These are phyloP conservation scores for Fagopyrum homotropicum DNA, from an alignment of 148 eudicot genomes.

Conservation along the genomic window DNA sequence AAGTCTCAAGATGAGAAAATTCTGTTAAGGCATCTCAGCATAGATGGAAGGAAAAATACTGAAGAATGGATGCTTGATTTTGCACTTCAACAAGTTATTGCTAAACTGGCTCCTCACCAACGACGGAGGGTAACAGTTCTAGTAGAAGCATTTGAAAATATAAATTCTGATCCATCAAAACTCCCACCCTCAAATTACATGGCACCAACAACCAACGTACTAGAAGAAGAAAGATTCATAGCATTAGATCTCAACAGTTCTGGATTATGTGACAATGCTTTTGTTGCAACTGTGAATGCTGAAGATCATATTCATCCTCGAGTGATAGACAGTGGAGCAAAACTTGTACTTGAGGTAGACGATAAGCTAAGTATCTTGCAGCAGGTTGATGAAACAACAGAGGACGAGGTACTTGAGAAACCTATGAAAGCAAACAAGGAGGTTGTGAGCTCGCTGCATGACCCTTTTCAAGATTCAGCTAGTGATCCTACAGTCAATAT, in stretches of 20 bases:
- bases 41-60: constrained; percentile 4
- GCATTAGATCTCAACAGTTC: background rate
- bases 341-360: background rate
- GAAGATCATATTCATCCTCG: background rate
- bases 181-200: constrained; percentile 13
- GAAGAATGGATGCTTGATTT: constrained; percentile 93
- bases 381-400: background rate
- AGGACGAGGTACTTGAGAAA: background rate
- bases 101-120: constrained; percentile 14
- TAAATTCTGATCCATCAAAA: constrained; percentile 23
- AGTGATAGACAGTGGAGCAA: background rate
- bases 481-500: constrained; percentile 18
- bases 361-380: background rate
- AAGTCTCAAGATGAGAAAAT: constrained; percentile 29
- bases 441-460: background rate
- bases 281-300: background rate
- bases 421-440: background rate
- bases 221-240: constrained; percentile 3
- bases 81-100: constrained; percentile 34
- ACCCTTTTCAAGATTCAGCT: constrained; percentile 13
- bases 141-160: constrained; percentile 80
- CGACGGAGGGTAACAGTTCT: constrained; percentile 54
- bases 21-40: constrained; percentile 8
- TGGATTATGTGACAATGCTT: background rate
- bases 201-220: background rate